Conservation (phyloP, 805 yeast genomes). For the Lipomyces mesembrius region DNA sequence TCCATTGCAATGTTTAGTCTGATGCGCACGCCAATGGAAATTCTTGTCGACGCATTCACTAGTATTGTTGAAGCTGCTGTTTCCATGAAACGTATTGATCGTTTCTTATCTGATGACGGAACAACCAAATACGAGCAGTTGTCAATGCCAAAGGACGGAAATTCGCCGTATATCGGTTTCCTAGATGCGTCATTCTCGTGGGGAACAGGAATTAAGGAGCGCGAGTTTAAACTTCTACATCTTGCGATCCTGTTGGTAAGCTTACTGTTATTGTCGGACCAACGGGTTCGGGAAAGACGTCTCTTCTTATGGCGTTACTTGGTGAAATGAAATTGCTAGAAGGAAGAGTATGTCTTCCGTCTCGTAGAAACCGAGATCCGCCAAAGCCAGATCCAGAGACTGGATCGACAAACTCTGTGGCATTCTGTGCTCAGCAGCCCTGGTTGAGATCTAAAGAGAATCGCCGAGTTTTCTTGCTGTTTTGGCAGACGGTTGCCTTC, state of each 20-base stretch:
- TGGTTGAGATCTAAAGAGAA: too few species aligned
- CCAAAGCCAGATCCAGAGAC: slow-evolving; percentile 69
- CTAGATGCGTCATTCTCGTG: slow-evolving; percentile 76
- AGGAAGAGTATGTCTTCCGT: slow-evolving; percentile 82
- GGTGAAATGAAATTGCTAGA: slow-evolving; percentile 70
- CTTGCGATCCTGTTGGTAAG: slow-evolving; percentile 66
- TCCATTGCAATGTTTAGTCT: slow-evolving; percentile 78
- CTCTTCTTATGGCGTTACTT: slow-evolving; percentile 75
- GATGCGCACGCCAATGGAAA: slow-evolving; percentile 79
- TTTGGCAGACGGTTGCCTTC: too few species aligned
- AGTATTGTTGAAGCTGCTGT: slow-evolving; percentile 81
- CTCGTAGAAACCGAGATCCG: slow-evolving; percentile 64
- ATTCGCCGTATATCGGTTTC: slow-evolving; percentile 68
- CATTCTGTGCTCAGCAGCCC: slow-evolving; percentile 94
- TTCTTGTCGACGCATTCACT: slow-evolving; percentile 79
- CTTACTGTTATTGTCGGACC: slow-evolving; percentile 82
- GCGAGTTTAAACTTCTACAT: slow-evolving; percentile 71
- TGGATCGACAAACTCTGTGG: slow-evolving; percentile 87
- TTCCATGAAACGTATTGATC: slow-evolving; percentile 77
- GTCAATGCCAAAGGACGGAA: slow-evolving; percentile 54
- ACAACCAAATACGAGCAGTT: slow-evolving; percentile 78
- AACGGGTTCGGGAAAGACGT: slow-evolving; percentile 88
- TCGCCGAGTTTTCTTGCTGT: too few species aligned
- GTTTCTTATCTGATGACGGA: slow-evolving; percentile 76
- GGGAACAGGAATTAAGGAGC: slow-evolving; percentile 53